Conservation (phyloP, 306 rosid species). For the Neltuma alba region DNA sequence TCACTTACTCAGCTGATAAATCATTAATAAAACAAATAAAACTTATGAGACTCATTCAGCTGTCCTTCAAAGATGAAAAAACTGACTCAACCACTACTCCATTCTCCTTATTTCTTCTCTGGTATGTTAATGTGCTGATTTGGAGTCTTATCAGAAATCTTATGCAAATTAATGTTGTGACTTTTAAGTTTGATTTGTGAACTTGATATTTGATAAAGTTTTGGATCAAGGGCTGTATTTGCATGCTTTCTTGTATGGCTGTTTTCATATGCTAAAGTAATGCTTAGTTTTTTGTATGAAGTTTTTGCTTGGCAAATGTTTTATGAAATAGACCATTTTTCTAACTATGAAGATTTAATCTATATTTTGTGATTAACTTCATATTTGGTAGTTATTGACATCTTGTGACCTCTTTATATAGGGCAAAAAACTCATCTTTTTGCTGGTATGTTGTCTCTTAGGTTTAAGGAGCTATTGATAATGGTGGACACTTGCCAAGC, state of each 20-base stretch:
- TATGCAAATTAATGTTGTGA: constrained; percentile 20
- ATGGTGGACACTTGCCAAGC: constrained; percentile 99
- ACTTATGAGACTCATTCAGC: too few relatives aligned
- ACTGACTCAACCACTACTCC: too few relatives aligned
- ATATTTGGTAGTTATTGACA: not conserved
- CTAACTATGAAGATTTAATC: not conserved
- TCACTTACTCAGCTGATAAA: too few relatives aligned
- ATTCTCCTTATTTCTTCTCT: too few relatives aligned
- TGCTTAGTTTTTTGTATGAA: not conserved
- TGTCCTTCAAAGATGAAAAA: too few relatives aligned
- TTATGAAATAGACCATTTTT: not conserved
- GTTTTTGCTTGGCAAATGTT: not conserved
- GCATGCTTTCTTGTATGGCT: not conserved
- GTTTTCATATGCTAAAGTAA: not conserved
- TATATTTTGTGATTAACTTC: not conserved
- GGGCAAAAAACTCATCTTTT: constrained; percentile 36
- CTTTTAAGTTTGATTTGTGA: constrained; percentile 15
- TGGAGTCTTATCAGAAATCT: too few relatives aligned
- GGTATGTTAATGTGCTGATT: too few relatives aligned
- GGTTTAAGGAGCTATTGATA: constrained; percentile 98
- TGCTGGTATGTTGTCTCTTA: constrained; percentile 40
- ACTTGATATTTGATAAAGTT: constrained; percentile 6
- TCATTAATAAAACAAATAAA: too few relatives aligned
- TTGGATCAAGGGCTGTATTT: not conserved
- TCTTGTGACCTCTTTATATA: constrained; percentile 3